Evolutionary conservation across 2,329 filamentous ascomycete species (phyloP).

Genomic region (Colletotrichum destructivum): DNA sequence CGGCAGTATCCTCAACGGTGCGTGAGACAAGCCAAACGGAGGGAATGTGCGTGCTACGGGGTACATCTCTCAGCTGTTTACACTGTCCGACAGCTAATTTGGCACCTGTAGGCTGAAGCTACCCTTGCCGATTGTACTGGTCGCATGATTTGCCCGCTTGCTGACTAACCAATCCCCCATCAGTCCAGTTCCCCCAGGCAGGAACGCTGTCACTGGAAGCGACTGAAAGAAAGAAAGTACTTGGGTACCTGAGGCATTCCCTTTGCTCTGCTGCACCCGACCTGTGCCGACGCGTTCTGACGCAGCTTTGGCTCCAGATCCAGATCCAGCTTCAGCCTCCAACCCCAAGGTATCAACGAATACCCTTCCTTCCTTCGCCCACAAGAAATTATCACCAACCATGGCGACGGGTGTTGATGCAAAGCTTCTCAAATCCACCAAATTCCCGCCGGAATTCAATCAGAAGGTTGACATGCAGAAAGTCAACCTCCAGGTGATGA

Average conservation of each 20-base stretch:
- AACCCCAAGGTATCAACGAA: neutral
- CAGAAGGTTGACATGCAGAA: conserved; percentile 98
- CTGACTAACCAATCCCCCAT: neutral
- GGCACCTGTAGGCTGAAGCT: neutral
- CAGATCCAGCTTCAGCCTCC: neutral
- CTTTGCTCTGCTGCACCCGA: neutral
- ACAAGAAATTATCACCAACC: conserved; percentile 44
- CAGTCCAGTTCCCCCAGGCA: neutral
- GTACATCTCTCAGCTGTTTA: neutral
- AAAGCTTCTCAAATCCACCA: conserved; percentile 91
- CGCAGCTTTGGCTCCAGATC: conserved; percentile 3
- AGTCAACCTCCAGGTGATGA: conserved; percentile 97
- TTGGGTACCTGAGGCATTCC: conserved; percentile 13
- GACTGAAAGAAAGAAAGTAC: neutral
- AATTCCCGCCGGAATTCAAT: conserved; percentile 93
- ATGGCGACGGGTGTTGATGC: conserved; percentile 91
- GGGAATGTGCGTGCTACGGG: neutral
- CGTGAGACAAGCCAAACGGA: neutral
- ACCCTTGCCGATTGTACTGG: neutral
- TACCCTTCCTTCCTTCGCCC: conserved; percentile 35
- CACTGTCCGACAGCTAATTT: neutral
- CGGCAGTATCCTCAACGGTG: neutral
- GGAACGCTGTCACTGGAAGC: neutral
- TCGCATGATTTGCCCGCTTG: neutral
- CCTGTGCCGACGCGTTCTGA: conserved; percentile 17